These are phyloP conservation scores for Lactuca sativa DNA, from an alignment of 129 eudicot species.

Conservation along the genomic window DNA sequence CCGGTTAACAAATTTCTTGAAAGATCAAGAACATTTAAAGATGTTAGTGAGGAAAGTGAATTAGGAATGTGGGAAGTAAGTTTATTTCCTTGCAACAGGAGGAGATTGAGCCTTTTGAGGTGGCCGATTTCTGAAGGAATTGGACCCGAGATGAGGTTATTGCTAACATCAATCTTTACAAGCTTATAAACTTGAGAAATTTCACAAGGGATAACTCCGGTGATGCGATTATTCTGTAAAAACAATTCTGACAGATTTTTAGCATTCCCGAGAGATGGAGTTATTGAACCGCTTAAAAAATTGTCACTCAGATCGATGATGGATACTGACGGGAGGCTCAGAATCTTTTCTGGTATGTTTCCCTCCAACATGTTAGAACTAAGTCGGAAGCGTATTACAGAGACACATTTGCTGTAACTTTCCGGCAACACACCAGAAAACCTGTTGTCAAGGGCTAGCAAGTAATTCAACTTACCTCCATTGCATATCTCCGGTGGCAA, in stretches of 20 bases:
- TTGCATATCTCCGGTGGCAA: constrained; percentile 61
- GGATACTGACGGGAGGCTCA: constrained; percentile 63
- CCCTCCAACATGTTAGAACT: constrained; percentile 61
- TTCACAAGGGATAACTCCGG: constrained; percentile 67
- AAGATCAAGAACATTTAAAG: constrained; percentile 70
- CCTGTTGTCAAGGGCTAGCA: constrained; percentile 59
- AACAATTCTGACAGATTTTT: constrained; percentile 71
- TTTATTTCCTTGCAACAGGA: constrained; percentile 60
- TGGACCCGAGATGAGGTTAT: constrained; percentile 67
- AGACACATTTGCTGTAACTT: constrained; percentile 47
- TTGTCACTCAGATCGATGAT: constrained; percentile 69
- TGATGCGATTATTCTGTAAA: constrained; percentile 55
- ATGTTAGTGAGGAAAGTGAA: constrained; percentile 54
- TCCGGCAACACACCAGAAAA: constrained; percentile 65
- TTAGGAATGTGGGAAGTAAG: constrained; percentile 63
- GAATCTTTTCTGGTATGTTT: constrained; percentile 51
- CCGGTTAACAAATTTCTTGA: constrained; percentile 70
- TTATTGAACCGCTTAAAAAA: constrained; percentile 53
- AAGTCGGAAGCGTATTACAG: constrained; percentile 73
- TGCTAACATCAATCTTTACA: constrained; percentile 82
- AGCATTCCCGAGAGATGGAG: constrained; percentile 49
- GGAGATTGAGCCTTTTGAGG: constrained; percentile 51
- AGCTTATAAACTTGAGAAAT: constrained; percentile 55
- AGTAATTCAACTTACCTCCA: constrained; percentile 69
- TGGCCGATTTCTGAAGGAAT: constrained; percentile 77